A percentile compares a stretch with the other conserved stretches of the same genome.
These are phyloP conservation scores for Rhynchospora pubera DNA, from an alignment of 176 grass and related monocot species.

Conservation along the genomic window DNA sequence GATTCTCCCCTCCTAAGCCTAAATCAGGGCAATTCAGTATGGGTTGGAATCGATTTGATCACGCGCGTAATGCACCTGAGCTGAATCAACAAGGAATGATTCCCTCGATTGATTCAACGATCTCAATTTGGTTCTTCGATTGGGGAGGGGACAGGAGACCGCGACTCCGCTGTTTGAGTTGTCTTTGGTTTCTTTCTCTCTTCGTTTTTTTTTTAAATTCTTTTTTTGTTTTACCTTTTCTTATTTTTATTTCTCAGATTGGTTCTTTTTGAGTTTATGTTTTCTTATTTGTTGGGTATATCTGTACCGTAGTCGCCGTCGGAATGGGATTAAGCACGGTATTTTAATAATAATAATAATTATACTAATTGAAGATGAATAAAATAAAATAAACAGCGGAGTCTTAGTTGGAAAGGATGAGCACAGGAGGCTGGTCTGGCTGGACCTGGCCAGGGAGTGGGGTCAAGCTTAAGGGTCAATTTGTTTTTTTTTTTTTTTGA, in stretches of 20 bases:
- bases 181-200: neutral
- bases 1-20: neutral
- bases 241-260: neutral
- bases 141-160: neutral
- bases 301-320: neutral
- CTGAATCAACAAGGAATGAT: conserved; percentile 18
- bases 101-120: conserved; percentile 27
- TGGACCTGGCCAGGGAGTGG: too few species aligned
- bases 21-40: neutral
- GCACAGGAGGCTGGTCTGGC: too few species aligned
- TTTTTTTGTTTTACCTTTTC: neutral
- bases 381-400: too few species aligned
- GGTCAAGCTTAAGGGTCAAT: neutral
- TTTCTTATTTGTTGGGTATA: neutral
- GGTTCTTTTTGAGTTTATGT: neutral
- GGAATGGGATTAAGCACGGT: neutral
- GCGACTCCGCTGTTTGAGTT: conserved; percentile 7
- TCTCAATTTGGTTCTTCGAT: conserved; percentile 5
- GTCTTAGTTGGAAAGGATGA: too few species aligned
- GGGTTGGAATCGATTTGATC: conserved; percentile 13
- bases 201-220: neutral
- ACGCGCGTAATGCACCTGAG: conserved; percentile 16
- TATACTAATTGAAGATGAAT: too few species aligned
- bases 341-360: too few species aligned
- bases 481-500: neutral